Evolutionary conservation across 2,329 filamentous ascomycete species (phyloP), one percentile per base, ranked within the genome.

Genomic region (Arthroderma sp.): DNA sequence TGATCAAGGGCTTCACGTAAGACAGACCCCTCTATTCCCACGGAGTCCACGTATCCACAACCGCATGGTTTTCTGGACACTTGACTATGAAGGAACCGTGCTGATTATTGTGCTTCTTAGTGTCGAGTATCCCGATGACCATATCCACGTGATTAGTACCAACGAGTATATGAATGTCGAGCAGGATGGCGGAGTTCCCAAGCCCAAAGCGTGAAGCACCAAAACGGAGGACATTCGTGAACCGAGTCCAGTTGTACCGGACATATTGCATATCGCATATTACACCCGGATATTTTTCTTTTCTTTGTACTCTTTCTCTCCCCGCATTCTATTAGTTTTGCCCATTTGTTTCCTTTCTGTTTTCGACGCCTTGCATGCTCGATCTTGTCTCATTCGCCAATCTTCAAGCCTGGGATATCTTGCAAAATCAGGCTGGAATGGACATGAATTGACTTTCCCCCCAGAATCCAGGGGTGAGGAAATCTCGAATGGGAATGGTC

Each of bases 1-100:
- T 94, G 56, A 87, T 94, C 74, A 93, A 89, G 71, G 88, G 83
- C 47, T 95, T 95, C 71, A 81, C 84, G 89, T 95, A 72, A 39
- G 31, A 28, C 47, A 31, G 29, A 38, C 30, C n/a, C 28, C 38
- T 39, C 38, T 5, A 43, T 31, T 44, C 32, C 32, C 33, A 3
- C 33, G 10, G 31, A 34, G 43, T 22, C 29, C 40, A 36, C 6
- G 41, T 11, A 22, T 4, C 32, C n/a, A 22, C 15, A 22, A 3
- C 3, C 31, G 4, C 22, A 6, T 33, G 6, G 29, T 29, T 40
- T 6, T 15, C 8, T 4, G 36, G 37, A 28, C 42, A 36, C 11
- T 34, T 33, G 29, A 11, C n/a, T 10, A 7, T 5, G 11, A 33
- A 4, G n/a, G 3, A 7, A 7, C 28, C 8, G 31, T 41, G 39